Evolutionary conservation across 2,329 filamentous ascomycete species (phyloP), one percentile per base, ranked within the genome.

Genomic region (Monosporascus ibericus): DNA sequence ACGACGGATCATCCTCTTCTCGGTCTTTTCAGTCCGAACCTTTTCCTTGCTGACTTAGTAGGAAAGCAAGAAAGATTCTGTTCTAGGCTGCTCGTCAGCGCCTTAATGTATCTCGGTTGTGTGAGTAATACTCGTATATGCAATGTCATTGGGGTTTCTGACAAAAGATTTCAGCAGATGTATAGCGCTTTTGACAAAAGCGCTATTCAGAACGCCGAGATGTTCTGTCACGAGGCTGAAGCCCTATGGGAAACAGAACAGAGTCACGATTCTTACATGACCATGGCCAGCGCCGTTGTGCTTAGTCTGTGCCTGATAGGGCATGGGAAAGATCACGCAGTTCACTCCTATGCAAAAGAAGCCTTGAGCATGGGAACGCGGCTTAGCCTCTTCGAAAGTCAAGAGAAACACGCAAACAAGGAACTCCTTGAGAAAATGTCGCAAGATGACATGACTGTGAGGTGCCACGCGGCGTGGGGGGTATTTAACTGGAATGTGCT

Each of bases 401-500:
- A 55, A 5, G 49, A 60, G 6, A 48, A 50, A 2, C 27, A 25
- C 2, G 44, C 50, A 37, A 37, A 40, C 22, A 39, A 22, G 17
- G 15, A 20, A 6, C n/a, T 20, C 2, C 11, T 50, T n/a, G 39
- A 58, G n/a, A 47, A 60, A n/a, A 44, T 51, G 40, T 51, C 61
- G 9, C 50, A 56, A 11, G 61, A 64, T 0, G 50, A 56, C 2
- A 50, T 40, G 22, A 54, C 42, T 37, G 48, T 52, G 2, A 44
- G 39, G 37, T 59, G 56, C 2, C 63, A 63, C n/a, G 66, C 65
- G 3, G 64, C 67, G 0, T 69, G 67, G 67, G 66, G 67, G 1
- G 54, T 60, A 3, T 73, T 73, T 47, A 72, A 71, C 51, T 73
- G 68, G 68, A 67, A 65, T 51, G 60, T 68, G 71, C 54, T 68